Evolutionary conservation across 768 basidiomycete genomes (phyloP), one percentile per base, ranked within the genome.

Genomic region (Podaxis sp.): DNA sequence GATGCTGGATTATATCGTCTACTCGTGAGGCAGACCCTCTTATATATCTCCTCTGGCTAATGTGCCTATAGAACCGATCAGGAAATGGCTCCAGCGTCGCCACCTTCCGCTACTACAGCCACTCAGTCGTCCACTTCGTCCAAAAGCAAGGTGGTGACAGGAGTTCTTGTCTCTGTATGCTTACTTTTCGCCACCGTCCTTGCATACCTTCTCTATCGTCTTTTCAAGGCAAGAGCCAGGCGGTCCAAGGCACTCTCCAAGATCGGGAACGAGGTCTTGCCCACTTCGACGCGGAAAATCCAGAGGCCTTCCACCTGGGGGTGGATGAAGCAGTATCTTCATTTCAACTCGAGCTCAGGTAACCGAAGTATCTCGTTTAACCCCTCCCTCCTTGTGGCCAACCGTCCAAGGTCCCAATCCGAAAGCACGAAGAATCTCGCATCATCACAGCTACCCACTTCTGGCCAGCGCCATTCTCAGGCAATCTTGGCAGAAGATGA

Each of bases 1-100:
- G 56, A 57, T 61, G 15, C n/a, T 66, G 15, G 66, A 66, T 43
- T 64, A 47, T 36, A 62, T 66, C 13, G 33, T 19, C 12, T 66
- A 54, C 29, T 41, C 52, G 64, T 65, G 59, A 51, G 64, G 37
- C 15, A 54, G 36, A 7, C 46, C 13, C 22, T 43, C 43, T 49
- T 29, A 29, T 4, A 13, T 15, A 43, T 19, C 11, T 24, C 25
- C 27, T 25, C n/a, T 51, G 38, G 41, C 60, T 55, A 55, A 61
- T 27, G 55, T 13, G 12, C n/a, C 5, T 17, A n/a, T 17, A 61
- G 60, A 4, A 55, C 52, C 19, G 40, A 49, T 7, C 9, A 24
- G 12, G n/a, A 55, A 38, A 55, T 25, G 55, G 17, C 25, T 3
- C 36, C 50, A 33, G 12, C 37, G 12, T 24, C 27, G 36, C 50